Evolutionary conservation across 345 rosid species (phyloP), one percentile per base, ranked within the genome.

Genomic region (Xanthoceras sorbifolium): DNA sequence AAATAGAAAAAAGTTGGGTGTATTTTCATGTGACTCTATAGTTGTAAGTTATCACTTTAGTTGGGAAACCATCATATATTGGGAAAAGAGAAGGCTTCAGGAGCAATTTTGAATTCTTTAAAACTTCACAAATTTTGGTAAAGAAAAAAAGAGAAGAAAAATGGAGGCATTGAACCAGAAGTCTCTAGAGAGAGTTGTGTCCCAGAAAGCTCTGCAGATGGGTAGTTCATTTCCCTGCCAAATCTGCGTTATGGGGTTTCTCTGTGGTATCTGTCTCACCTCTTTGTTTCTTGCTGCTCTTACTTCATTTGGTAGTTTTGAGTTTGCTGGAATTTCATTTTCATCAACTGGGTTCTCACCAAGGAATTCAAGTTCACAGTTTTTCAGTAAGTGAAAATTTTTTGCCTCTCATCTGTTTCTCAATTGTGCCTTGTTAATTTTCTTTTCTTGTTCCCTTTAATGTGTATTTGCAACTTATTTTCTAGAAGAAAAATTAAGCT

Each of bases 211-310:
- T 71, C 57, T 92, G 79, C 93, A 91, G 77, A 89, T 92, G 87
- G 93, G 98, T 0, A 89, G 77, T 78, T 96, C 99, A 75, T 92
- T 93, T 86, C 84, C 94, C 44, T 96, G 98, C 74, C 99, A 93
- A 81, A 86, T 96, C 38, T 93, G 98, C 78, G 97, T 93, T 46
- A 83, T 92, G 85, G 98, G 98, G 67, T 87, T 92, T 73, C 93
- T 96, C 9, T 87, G 90, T 80, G 99, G 99, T 59, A 84, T 93
- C 46, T 96, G 99, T 67, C 88, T 96, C 74, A 86, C 98, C 69
- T 87, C 97, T 64, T 78, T 96, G 74, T 91, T 96, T 77, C 80
- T 96, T 67, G 94, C 98, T 85, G 88, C 89, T 84, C 87, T 93
- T 29, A 87, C 99, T 82, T 90, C 97, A 9, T 79, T 92, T 73